phyloP scores from a whole-genome alignment of 805 yeast species.

The Ogataea populi-albae region DNA sequence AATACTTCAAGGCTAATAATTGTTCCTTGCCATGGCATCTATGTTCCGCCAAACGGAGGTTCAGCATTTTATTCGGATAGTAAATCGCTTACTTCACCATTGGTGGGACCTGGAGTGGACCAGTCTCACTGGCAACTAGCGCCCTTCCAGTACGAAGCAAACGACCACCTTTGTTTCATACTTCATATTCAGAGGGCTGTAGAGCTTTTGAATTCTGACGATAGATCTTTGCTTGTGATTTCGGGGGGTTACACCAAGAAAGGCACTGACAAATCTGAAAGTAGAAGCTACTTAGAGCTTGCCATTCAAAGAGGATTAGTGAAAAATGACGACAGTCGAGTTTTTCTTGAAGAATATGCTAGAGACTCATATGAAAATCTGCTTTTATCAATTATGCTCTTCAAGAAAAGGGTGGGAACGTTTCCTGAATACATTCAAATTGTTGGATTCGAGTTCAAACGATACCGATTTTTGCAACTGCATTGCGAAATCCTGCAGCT shows the following conservation, averaged over 20 bases:
- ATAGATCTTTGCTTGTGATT: slow-evolving; percentile 22
- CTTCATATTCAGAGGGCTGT: slow-evolving; percentile 55
- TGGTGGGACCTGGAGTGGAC: slow-evolving; percentile 40
- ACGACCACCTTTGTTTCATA: slow-evolving; percentile 64
- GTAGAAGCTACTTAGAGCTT: slow-evolving; percentile 54
- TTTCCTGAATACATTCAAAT: slow-evolving; percentile 56
- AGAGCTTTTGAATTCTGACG: slow-evolving; percentile 29
- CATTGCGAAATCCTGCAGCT: slow-evolving; percentile 55
- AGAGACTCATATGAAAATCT: slow-evolving; percentile 80
- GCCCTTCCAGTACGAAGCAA: slow-evolving; percentile 63
- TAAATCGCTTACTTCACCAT: slow-evolving; percentile 1
- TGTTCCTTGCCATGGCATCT: slow-evolving; percentile 45
- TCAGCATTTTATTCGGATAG: neutral
- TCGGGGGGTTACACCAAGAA: slow-evolving; percentile 72
- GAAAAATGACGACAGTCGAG: slow-evolving; percentile 16
- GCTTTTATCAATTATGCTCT: slow-evolving; percentile 55
- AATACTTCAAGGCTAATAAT: slow-evolving; percentile 34
- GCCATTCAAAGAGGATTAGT: slow-evolving; percentile 35
- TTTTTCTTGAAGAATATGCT: slow-evolving; percentile 66
- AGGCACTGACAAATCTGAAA: slow-evolving; percentile 48
- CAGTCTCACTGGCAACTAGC: slow-evolving; percentile 64
- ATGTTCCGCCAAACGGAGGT: slow-evolving; percentile 11
- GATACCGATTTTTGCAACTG: slow-evolving; percentile 50
- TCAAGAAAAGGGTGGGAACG: slow-evolving; percentile 39
- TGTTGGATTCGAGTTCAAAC: slow-evolving; percentile 75